Base-by-base conservation (phyloP, 371 early-diverging fungal species). In the Syncephalastrum contaminatum region DNA sequence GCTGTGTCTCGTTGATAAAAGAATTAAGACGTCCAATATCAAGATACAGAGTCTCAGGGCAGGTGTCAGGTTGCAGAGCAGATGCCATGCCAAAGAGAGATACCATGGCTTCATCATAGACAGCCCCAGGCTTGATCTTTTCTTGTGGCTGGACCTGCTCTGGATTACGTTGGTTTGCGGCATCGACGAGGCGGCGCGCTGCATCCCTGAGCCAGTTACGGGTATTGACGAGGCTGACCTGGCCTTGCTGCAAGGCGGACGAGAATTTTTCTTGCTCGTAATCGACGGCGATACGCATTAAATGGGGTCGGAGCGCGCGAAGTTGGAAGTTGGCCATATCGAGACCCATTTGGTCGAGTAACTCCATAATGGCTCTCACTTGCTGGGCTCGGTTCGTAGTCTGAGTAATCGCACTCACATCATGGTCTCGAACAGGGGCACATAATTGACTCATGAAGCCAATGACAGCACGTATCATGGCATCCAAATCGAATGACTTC, bases 271-370 rank as follows among this genome's bases (percentile, higher is more conserved):
- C 51, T 16, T 72, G 66, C 64, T 92, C 93, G 60, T 91, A 90
- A 47, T 82, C 83, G 22, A 85, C 84, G 4, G 88, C 90, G 18
- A 87, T 83, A 0, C 66, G 69, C 52, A 73, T 70, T 10, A 92
- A 60, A 51, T 80, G 73, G 1, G 89, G 90, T 0, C 87, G 81
- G n/a, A 90, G 53, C 0, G 78, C 61, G 39, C 80, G 77, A 13
- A 91, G 60, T 2, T 78, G 69, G 56, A 77, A 88, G 68, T 92
- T 91, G 51, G 84, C 74, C n/a, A 89, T 64, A 56, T 92, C 93
- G 4, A 90, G 66, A 36, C 75, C 77, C 93, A 92, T 91, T 19
- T 73, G 63, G 19, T 90, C 90, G 25, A 89, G 62, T 5, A 82
- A 48, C 20, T 67, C 79, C 22, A 91, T 60, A 19, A 82, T 75